These are phyloP conservation scores for Ophiostoma novo-ulmi DNA, from an alignment of 2,329 filamentous ascomycete genomes.

Conservation along the genomic window DNA sequence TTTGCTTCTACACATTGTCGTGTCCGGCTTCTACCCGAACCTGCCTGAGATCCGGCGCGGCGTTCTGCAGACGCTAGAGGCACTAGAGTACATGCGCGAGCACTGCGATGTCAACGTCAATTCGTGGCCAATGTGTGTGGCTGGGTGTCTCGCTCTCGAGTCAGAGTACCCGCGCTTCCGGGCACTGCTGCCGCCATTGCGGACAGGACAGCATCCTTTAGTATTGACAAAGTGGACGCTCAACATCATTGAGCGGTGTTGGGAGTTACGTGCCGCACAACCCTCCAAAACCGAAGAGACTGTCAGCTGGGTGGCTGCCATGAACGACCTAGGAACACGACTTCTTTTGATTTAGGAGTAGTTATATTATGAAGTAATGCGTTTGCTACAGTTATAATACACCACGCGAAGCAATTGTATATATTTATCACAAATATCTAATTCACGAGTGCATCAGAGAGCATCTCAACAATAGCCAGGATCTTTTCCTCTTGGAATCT, in stretches of 20 bases:
- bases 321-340: constrained; percentile 21
- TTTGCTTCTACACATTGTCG: constrained; percentile 18
- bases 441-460: not conserved
- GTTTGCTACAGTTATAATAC: not conserved
- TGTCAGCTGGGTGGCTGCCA: constrained; percentile 21
- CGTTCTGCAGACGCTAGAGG: constrained; percentile 15
- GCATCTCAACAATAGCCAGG: not conserved
- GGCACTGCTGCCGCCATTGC: constrained; percentile 17
- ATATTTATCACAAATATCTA: not conserved
- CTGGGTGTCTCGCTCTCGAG: constrained; percentile 22
- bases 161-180: constrained; percentile 20
- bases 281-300: constrained; percentile 17
- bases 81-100: constrained; percentile 21
- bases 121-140: constrained; percentile 21
- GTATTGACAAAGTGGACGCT: constrained; percentile 22
- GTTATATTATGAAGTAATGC: not conserved
- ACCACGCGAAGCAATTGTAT: not conserved
- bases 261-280: constrained; percentile 17
- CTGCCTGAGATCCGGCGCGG: constrained; percentile 21
- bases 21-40: constrained; percentile 20
- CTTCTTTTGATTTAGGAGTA: constrained; percentile 18
- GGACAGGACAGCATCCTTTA: constrained; percentile 20
- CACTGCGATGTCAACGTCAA: constrained; percentile 21
- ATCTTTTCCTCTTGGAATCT: not conserved
- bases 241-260: constrained; percentile 22